phyloP scores from a whole-genome alignment of 2,329 filamentous ascomycete species.

The Fusarium irregulare region DNA sequence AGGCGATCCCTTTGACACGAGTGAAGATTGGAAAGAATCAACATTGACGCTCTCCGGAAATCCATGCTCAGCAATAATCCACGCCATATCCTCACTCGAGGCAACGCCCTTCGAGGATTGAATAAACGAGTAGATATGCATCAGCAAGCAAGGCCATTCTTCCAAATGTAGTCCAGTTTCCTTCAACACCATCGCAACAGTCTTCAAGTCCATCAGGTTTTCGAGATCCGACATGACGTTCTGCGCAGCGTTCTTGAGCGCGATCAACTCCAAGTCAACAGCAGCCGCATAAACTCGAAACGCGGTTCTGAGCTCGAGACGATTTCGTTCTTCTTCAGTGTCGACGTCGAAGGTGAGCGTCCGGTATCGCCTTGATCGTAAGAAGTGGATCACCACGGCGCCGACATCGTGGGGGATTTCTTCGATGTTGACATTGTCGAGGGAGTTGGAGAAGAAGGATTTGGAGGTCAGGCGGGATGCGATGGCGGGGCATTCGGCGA shows the following conservation, averaged over 20 bases:
- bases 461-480: background rate
- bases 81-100: background rate
- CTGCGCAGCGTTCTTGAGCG: background rate
- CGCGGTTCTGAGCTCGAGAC: conserved; percentile 5
- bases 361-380: background rate
- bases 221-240: background rate
- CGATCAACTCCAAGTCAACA: background rate
- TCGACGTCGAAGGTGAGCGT: background rate
- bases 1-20: background rate
- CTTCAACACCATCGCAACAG: background rate
- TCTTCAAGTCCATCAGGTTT: background rate
- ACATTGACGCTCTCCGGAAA: background rate
- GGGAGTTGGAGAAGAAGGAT: background rate
- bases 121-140: background rate
- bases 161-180: background rate
- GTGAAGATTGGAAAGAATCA: background rate
- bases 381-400: conserved; percentile 1
- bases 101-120: background rate
- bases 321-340: background rate
- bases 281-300: conserved; percentile 5
- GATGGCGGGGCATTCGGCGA: conserved; percentile 3
- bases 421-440: background rate
- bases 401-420: background rate
- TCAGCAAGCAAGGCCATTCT: background rate
- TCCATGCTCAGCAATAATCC: background rate